Conservation (phyloP, 345 rosid genomes). For the Populus deltoides region DNA sequence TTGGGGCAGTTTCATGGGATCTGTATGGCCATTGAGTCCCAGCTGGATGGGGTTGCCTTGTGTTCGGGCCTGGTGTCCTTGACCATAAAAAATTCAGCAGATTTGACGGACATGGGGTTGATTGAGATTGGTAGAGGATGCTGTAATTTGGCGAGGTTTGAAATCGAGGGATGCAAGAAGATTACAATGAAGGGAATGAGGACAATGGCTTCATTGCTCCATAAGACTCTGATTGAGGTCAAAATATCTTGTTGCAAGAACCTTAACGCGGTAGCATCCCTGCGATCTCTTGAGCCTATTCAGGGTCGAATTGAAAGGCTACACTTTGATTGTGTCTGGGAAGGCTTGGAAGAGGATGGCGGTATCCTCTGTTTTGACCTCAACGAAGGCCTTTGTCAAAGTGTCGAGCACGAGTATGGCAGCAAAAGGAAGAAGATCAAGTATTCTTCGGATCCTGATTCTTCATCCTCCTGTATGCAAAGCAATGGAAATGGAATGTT, state of each 20-base stretch:
- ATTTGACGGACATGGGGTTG: constrained; percentile 79
- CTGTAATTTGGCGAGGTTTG: constrained; percentile 53
- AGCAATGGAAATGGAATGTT: constrained; percentile 27
- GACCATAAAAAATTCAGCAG: constrained; percentile 57
- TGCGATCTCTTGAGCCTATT: constrained; percentile 63
- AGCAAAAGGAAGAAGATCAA: constrained; percentile 48
- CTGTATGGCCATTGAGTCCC: constrained; percentile 56
- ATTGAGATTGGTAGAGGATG: constrained; percentile 81
- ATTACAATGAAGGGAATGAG: constrained; percentile 67
- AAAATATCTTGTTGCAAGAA: constrained; percentile 69
- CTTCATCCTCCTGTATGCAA: neutral
- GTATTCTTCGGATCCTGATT: constrained; percentile 30
- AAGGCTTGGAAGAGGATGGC: constrained; percentile 29
- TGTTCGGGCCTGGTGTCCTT: constrained; percentile 57
- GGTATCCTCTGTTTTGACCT: constrained; percentile 21
- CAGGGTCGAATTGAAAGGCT: constrained; percentile 55
- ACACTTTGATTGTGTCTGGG: constrained; percentile 86
- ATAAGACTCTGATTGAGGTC: constrained; percentile 54
- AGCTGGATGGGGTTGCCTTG: constrained; percentile 70
- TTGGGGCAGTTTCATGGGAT: constrained; percentile 72
- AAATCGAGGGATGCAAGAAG: constrained; percentile 76
- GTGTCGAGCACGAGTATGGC: constrained; percentile 3
- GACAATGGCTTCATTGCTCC: constrained; percentile 50
- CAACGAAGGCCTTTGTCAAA: constrained; percentile 7
- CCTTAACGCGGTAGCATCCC: constrained; percentile 47